Evolutionary conservation across 1,139 yeast genomes (phyloP).

Genomic region (Debaryomyces udenii): DNA sequence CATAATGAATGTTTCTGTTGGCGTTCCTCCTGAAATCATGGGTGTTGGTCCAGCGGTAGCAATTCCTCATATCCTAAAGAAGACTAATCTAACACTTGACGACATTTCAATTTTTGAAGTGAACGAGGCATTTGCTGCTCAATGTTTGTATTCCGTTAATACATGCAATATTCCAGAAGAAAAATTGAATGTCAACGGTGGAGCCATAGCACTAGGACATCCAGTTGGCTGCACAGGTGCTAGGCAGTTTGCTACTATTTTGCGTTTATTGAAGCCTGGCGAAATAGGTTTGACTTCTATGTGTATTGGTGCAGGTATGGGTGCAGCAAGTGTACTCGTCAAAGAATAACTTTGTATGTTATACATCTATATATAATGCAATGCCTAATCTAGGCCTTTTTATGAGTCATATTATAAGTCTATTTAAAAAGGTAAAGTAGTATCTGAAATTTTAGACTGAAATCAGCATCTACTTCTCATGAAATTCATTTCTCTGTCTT

Average conservation of each 20-base stretch:
- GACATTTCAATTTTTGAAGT: constrained; percentile 82
- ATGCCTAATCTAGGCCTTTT: too few species aligned
- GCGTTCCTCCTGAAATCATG: constrained; percentile 97
- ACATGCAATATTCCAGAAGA: constrained; percentile 65
- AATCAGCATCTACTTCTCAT: constrained; percentile 13
- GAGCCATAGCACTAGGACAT: constrained; percentile 95
- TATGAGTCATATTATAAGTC: too few species aligned
- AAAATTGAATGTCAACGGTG: constrained; percentile 90
- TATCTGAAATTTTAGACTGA: too few species aligned
- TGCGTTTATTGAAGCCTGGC: constrained; percentile 78
- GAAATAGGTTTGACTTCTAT: constrained; percentile 89
- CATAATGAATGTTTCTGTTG: constrained; percentile 74
- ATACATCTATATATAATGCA: too few species aligned
- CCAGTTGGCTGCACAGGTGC: constrained; percentile 97
- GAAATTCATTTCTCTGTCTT: constrained; percentile 44
- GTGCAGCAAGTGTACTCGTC: constrained; percentile 87
- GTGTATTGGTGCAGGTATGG: constrained; percentile 99
- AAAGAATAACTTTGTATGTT: constrained; percentile 56
- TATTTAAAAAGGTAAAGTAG: too few species aligned
- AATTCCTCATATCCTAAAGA: constrained; percentile 76
- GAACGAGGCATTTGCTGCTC: constrained; percentile 96
- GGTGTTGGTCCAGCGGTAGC: constrained; percentile 97
- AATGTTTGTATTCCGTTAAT: constrained; percentile 76
- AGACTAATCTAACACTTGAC: constrained; percentile 59
- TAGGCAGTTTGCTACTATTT: constrained; percentile 85